These are phyloP conservation scores for Murraya koenigii DNA, from an alignment of 345 rosid genomes.

Conservation along the genomic window DNA sequence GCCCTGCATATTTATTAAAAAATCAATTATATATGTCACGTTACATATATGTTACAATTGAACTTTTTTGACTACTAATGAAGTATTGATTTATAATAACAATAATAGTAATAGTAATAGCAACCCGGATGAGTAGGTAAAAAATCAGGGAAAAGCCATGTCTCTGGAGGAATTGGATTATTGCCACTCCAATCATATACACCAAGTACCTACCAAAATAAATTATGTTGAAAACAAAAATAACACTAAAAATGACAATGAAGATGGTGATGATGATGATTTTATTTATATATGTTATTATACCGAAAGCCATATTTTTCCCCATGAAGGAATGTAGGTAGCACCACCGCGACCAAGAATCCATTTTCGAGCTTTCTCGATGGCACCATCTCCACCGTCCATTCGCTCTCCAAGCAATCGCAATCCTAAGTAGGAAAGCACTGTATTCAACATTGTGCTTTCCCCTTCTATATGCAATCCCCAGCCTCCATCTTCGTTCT, in stretches of 20 bases:
- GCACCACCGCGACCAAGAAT: constrained; percentile 59
- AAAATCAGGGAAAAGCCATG: constrained; percentile 54
- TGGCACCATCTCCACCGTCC: constrained; percentile 39
- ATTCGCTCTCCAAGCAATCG: constrained; percentile 49
- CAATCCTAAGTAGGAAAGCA: constrained; percentile 42
- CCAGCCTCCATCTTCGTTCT: constrained; percentile 84
- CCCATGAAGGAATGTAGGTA: constrained; percentile 71
- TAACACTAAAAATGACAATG: too few relatives aligned
- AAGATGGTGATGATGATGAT: not conserved
- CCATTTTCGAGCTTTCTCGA: constrained; percentile 54
- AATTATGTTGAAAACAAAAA: not conserved
- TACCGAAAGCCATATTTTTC: constrained; percentile 77
- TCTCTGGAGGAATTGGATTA: constrained; percentile 62
- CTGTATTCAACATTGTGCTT: constrained; percentile 60
- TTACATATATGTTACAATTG: too few relatives aligned
- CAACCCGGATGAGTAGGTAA: constrained; percentile 53
- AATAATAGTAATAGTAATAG: not conserved
- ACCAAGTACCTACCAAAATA: constrained; percentile 46
- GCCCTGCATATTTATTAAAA: constrained; percentile 24
- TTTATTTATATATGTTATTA: too few relatives aligned
- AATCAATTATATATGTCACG: too few relatives aligned
- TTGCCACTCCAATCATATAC: constrained; percentile 69
- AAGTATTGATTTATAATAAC: not conserved
- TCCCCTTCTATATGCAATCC: constrained; percentile 67
- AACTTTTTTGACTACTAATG: not conserved